Conservation (phyloP, 78 protist species). For the Dictyostelium brefeldianum region DNA sequence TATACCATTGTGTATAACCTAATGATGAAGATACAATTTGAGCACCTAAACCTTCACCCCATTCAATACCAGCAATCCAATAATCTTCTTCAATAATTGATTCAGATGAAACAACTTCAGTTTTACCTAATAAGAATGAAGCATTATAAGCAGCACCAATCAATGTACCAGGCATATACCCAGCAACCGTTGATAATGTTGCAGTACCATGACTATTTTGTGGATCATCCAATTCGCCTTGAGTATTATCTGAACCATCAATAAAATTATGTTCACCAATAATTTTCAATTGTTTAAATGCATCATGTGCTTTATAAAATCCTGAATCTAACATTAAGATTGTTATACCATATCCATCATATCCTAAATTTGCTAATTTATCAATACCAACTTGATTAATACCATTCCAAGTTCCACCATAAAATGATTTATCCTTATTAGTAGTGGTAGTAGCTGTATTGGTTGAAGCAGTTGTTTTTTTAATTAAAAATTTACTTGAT, state of each 20-base stretch:
- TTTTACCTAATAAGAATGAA: conserved; percentile 56
- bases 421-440: background rate
- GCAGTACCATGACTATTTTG: conserved; percentile 83
- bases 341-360: conserved; percentile 57
- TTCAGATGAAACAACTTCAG: conserved; percentile 41
- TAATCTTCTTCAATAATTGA: conserved; percentile 58
- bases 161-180: conserved; percentile 57
- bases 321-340: conserved; percentile 80
- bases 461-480: too few species aligned
- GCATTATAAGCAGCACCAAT: conserved; percentile 78
- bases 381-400: conserved; percentile 27
- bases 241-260: conserved; percentile 17
- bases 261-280: conserved; percentile 56
- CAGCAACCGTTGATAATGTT: conserved; percentile 60
- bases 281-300: conserved; percentile 42
- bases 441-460: background rate
- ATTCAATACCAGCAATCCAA: conserved; percentile 68
- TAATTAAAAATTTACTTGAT: too few species aligned
- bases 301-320: conserved; percentile 53
- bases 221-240: conserved; percentile 24
- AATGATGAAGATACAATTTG: conserved; percentile 35
- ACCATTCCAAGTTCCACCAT: conserved; percentile 23
- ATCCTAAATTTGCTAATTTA: conserved; percentile 5
- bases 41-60: conserved; percentile 79
- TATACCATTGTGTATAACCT: conserved; percentile 82